A percentile compares a stretch with the other conserved stretches of the same genome.
These are phyloP conservation scores for Rhizopus arrhizus DNA, from an alignment of 371 early-diverging fungal genomes.

Conservation along the genomic window DNA sequence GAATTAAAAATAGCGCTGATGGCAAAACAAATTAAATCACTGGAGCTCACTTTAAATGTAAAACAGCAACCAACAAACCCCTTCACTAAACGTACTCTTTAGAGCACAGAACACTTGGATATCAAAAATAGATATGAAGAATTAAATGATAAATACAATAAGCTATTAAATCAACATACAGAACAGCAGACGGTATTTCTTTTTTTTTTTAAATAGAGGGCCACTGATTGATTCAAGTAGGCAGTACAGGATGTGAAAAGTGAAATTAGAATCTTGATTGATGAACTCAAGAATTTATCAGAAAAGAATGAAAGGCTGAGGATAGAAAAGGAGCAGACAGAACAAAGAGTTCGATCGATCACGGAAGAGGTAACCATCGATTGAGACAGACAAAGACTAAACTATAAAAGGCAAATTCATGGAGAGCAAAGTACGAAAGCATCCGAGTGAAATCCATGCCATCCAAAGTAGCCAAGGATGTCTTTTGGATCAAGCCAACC, in stretches of 20 bases:
- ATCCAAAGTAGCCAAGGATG: constrained; percentile 37
- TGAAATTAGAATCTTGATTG: constrained; percentile 73
- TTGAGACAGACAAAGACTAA: neutral
- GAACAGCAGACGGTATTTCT: constrained; percentile 70
- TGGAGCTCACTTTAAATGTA: constrained; percentile 38
- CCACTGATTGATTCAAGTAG: constrained; percentile 29
- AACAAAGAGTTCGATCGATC: constrained; percentile 27
- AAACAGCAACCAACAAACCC: neutral
- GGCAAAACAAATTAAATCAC: constrained; percentile 47
- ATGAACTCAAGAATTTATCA: constrained; percentile 69
- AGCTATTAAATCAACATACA: constrained; percentile 68
- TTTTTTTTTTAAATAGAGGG: neutral
- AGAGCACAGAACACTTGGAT: constrained; percentile 37
- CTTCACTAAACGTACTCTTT: constrained; percentile 10
- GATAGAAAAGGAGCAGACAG: constrained; percentile 47
- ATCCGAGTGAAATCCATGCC: constrained; percentile 38
- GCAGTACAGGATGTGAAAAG: constrained; percentile 73
- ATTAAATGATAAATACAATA: constrained; percentile 55
- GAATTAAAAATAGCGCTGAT: constrained; percentile 57
- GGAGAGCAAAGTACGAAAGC: constrained; percentile 55
- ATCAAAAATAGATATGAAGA: constrained; percentile 24
- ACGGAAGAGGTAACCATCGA: constrained; percentile 35
- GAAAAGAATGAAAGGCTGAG: constrained; percentile 63
- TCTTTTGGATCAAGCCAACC: constrained; percentile 46
- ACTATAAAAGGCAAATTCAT: constrained; percentile 34